These are phyloP conservation scores for Xylariaceae sp. DNA, from an alignment of 2,329 filamentous ascomycete species.

Conservation along the genomic window DNA sequence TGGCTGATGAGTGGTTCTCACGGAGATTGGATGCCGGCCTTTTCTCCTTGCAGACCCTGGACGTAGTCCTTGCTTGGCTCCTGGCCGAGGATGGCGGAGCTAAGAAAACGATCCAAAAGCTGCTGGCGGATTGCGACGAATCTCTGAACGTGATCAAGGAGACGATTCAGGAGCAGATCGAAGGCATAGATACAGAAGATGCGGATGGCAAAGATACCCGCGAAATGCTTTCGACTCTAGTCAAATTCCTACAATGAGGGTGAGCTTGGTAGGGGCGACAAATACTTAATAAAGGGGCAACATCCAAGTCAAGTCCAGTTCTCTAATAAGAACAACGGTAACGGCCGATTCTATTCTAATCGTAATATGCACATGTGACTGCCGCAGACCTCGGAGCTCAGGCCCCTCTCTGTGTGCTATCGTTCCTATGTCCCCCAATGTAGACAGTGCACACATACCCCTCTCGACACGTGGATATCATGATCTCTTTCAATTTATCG, in stretches of 20 bases:
- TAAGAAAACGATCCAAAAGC: constrained; percentile 54
- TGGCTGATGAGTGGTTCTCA: constrained; percentile 67
- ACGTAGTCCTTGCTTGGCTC: constrained; percentile 84
- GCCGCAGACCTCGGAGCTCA: not conserved
- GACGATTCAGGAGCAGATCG: constrained; percentile 60
- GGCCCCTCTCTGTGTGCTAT: not conserved
- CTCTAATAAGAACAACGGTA: constrained; percentile 2
- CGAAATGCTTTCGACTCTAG: constrained; percentile 51
- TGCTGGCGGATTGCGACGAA: constrained; percentile 65
- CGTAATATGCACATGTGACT: not conserved
- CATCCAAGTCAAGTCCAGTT: constrained; percentile 9
- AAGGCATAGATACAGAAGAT: constrained; percentile 45
- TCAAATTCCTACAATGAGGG: constrained; percentile 42
- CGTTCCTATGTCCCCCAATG: not conserved
- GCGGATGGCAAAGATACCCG: constrained; percentile 53
- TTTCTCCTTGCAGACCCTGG: constrained; percentile 75
- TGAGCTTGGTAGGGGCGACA: constrained; percentile 19
- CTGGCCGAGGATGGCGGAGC: constrained; percentile 82
- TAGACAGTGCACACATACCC: not conserved
- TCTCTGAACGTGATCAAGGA: constrained; percentile 55
- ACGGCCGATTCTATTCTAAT: constrained; percentile 7
- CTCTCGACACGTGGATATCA: not conserved
- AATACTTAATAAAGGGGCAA: constrained; percentile 19
- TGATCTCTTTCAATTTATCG: not conserved
- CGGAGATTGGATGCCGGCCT: constrained; percentile 76